These are phyloP conservation scores for Postia placenta DNA, from an alignment of 768 basidiomycete species.

Conservation along the genomic window DNA sequence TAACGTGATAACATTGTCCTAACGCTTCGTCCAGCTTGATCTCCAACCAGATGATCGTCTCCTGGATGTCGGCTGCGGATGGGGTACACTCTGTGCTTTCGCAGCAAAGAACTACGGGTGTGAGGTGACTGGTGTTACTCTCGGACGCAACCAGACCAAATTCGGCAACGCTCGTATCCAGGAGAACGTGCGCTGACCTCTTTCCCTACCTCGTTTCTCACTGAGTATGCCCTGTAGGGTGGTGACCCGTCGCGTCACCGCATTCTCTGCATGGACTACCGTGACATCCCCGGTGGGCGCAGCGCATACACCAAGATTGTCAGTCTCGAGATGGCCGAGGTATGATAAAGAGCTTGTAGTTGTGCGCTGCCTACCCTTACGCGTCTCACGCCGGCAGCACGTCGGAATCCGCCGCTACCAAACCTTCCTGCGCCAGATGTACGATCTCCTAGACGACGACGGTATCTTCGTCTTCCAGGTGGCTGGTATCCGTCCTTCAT, in stretches of 20 bases:
- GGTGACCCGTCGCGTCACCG: slow-evolving; percentile 63
- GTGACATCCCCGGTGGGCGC: slow-evolving; percentile 74
- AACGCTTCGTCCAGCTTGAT: slow-evolving; percentile 41
- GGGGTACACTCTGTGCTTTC: slow-evolving; percentile 93
- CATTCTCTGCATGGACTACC: slow-evolving; percentile 90
- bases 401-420: slow-evolving; percentile 93
- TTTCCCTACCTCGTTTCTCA: neutral
- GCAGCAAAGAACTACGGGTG: slow-evolving; percentile 98
- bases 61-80: slow-evolving; percentile 88
- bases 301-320: slow-evolving; percentile 92
- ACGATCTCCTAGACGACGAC: slow-evolving; percentile 90
- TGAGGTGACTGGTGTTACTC: slow-evolving; percentile 93
- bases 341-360: slow-evolving; percentile 26
- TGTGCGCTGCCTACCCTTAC: neutral
- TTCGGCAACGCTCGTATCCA: slow-evolving; percentile 89
- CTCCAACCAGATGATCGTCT: slow-evolving; percentile 82
- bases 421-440: slow-evolving; percentile 85
- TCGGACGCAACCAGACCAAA: slow-evolving; percentile 83
- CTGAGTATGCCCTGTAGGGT: slow-evolving; percentile 6
- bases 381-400: slow-evolving; percentile 45
- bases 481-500: slow-evolving; percentile 90
- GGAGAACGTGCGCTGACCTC: slow-evolving; percentile 55
- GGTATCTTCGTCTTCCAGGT: slow-evolving; percentile 95
- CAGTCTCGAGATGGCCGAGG: slow-evolving; percentile 97
- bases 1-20: neutral